Evolutionary conservation across 371 early-diverging fungal species (phyloP).

Genomic region (Mycotypha africana): DNA sequence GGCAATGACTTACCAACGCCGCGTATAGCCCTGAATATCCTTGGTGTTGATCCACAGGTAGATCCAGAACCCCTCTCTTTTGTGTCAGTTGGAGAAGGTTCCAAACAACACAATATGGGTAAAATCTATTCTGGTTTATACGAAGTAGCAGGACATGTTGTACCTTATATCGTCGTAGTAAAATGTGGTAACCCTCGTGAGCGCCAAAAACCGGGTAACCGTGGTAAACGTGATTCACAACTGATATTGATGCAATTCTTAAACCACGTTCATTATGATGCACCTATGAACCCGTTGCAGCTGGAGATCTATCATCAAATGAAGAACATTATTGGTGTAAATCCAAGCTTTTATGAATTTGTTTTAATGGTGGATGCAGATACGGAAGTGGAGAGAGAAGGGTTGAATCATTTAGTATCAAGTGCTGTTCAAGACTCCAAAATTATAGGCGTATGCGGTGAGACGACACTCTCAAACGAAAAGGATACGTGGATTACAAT

Average conservation of each 20-base stretch:
- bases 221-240: constrained; percentile 99
- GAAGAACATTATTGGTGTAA: constrained; percentile 87
- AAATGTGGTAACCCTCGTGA: constrained; percentile 90
- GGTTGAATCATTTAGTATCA: constrained; percentile 82
- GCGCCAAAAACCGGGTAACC: constrained; percentile 84
- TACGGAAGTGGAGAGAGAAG: constrained; percentile 83
- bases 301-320: constrained; percentile 91
- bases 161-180: constrained; percentile 87
- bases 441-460: constrained; percentile 93
- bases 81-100: constrained; percentile 81
- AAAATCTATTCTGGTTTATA: constrained; percentile 93
- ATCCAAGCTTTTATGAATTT: constrained; percentile 81
- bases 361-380: constrained; percentile 97
- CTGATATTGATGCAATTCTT: constrained; percentile 98
- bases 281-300: constrained; percentile 90
- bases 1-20: constrained; percentile 75
- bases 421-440: constrained; percentile 82
- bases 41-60: constrained; percentile 50
- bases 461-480: constrained; percentile 86
- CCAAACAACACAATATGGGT: constrained; percentile 84
- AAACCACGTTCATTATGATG: constrained; percentile 90
- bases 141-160: constrained; percentile 54
- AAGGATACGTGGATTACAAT: constrained; percentile 94
- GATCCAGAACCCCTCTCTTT: constrained; percentile 66
- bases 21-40: constrained; percentile 67